Percentiles rank a stretch among this genome's conserved stretches.
Evolutionary conservation across 192 early-diverging fungal genomes (phyloP).

Genomic region (Coemansia erecta): DNA sequence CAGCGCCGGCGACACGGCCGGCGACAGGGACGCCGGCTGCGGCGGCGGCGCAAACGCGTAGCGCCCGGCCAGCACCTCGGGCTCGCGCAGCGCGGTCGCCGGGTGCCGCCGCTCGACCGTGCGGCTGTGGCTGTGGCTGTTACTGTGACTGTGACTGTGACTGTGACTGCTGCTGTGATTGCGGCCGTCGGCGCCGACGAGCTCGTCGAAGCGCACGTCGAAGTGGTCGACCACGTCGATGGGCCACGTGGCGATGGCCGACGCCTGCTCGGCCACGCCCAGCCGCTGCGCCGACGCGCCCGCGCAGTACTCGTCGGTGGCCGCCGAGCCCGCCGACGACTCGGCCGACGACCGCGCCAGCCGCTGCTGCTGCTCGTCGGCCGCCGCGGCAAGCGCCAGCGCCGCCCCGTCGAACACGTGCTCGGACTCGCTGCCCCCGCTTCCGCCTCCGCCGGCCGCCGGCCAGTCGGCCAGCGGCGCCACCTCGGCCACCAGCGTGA

Average conservation of each 20-base stretch:
- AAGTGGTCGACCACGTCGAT: slow-evolving; percentile 47
- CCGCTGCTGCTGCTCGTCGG: not conserved
- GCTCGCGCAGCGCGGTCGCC: not conserved
- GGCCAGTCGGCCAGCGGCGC: slow-evolving; percentile 23
- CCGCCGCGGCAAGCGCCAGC: not conserved
- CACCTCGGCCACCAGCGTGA: slow-evolving; percentile 47
- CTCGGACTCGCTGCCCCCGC: slow-evolving; percentile 13
- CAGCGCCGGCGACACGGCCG: not conserved
- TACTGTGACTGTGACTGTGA: not conserved
- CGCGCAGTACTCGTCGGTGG: too few species aligned
- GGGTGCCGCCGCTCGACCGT: not conserved
- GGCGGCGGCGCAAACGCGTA: slow-evolving; percentile 20
- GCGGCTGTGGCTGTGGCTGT: too few species aligned
- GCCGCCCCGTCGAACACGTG: slow-evolving; percentile 12
- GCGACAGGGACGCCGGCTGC: not conserved
- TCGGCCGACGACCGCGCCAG: slow-evolving; percentile 1
- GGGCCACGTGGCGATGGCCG: slow-evolving; percentile 45
- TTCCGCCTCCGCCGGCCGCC: too few species aligned
- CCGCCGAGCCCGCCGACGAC: too few species aligned
- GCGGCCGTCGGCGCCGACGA: slow-evolving; percentile 11
- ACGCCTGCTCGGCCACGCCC: slow-evolving; percentile 36
- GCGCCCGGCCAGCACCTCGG: slow-evolving; percentile 14
- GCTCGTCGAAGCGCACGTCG: slow-evolving; percentile 46
- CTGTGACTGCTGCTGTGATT: slow-evolving; percentile 1
- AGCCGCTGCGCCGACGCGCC: slow-evolving; percentile 9